Base-by-base conservation (phyloP, 768 basidiomycete genomes). In the Amanita molliuscula region DNA sequence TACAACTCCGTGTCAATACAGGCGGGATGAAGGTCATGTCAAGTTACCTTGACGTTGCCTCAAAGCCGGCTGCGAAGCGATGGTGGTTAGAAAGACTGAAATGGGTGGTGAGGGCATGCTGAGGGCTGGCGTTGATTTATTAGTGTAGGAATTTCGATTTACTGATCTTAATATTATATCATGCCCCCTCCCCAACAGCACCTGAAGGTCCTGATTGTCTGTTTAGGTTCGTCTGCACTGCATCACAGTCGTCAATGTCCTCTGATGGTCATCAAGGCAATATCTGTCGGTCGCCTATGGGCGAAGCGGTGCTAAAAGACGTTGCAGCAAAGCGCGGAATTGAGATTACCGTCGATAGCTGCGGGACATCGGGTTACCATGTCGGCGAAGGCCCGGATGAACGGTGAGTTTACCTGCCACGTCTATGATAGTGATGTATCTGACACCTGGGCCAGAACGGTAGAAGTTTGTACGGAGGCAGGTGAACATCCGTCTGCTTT, bases 231-330 rank as follows among this genome's bases (percentile, higher is more conserved):
- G 57, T 25, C 7, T 16, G 15, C 7, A 5, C 18, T 38, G 3
- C n/a, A 7, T 3, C 26, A 26, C 42, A 13, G 35, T 6, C 23
- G 11, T n/a, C 4, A 7, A 10, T 44, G 7, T 47, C 16, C 36
- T 55, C 26, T 51, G 35, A 28, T n/a, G 16, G n/a, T 43, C 48
- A 31, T 47, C 54, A 20, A 74, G 87, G 87, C 10, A 90, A 90
- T 61, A 89, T 90, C 52, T 90, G 90, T 61, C 82, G 92, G 29
- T 91, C 88, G 20, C 91, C 92, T 0, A 89, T 95, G 81, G 92
- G 90, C 26, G 89, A 93, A 67, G 92, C 90, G 2, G 87, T 94
- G 20, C 73, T 94, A 26, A 72, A 68, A 53, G 74, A 88, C 48
- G 74, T 80, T 51, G 87, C 85, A 7, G 65, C 71, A 44, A 74